Evolutionary conservation across 306 rosid genomes (phyloP).

Genomic region (peach (Prunus persica)): DNA sequence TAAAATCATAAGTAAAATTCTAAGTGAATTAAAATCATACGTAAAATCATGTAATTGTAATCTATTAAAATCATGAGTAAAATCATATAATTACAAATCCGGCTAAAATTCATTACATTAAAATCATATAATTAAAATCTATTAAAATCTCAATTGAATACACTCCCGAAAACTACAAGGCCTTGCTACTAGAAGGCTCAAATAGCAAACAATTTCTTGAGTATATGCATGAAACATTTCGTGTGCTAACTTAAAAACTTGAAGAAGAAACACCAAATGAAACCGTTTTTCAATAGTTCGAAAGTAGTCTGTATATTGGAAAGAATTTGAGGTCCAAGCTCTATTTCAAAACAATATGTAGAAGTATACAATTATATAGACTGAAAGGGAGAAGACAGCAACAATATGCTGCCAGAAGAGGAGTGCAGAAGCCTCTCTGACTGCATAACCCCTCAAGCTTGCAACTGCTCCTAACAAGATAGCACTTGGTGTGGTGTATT

Average conservation of each 20-base stretch:
- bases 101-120: too few relatives aligned
- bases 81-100: too few relatives aligned
- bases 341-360: conserved; percentile 16
- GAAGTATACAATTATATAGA: conserved; percentile 61
- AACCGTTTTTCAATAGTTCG: not conserved
- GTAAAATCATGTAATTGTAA: too few relatives aligned
- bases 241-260: not conserved
- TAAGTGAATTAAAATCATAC: too few relatives aligned
- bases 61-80: too few relatives aligned
- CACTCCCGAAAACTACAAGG: too few relatives aligned
- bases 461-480: conserved; percentile 89
- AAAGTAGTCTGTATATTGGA: not conserved
- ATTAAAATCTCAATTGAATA: too few relatives aligned
- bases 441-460: conserved; percentile 80
- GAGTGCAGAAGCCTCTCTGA: conserved; percentile 79
- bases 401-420: conserved; percentile 84
- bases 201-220: not conserved
- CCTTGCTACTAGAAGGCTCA: not conserved
- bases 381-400: conserved; percentile 68
- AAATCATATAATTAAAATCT: too few relatives aligned
- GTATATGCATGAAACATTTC: not conserved
- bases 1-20: too few relatives aligned
- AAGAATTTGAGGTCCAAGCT: not conserved
- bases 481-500: conserved; percentile 87
- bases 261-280: not conserved